Conservation (phyloP, 2,329 filamentous ascomycete species). For the Thelonectria discophora region DNA sequence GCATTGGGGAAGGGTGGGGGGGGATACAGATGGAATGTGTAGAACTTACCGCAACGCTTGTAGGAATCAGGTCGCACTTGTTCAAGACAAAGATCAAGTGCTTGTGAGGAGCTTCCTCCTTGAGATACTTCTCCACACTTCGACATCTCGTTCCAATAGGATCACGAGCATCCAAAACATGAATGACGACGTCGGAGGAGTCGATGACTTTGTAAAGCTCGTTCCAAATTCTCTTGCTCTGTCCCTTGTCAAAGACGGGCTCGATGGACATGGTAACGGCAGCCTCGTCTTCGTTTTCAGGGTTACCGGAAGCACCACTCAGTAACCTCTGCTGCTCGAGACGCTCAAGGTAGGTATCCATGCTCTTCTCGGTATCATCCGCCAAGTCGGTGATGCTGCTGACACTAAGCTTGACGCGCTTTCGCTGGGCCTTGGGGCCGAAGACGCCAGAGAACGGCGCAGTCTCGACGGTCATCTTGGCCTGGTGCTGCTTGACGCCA, state of each 20-base stretch:
- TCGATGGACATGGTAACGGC: conserved; percentile 72
- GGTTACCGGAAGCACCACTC: conserved; percentile 72
- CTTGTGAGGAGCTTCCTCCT: conserved; percentile 94
- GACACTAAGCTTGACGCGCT: conserved; percentile 88
- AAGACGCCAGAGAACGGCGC: conserved; percentile 89
- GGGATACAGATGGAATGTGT: conserved; percentile 12
- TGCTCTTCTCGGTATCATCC: conserved; percentile 79
- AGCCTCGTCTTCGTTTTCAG: conserved; percentile 58
- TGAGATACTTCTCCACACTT: conserved; percentile 83
- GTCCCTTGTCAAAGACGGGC: conserved; percentile 92
- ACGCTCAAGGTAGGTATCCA: conserved; percentile 82
- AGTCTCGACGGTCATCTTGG: conserved; percentile 92
- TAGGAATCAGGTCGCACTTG: conserved; percentile 82
- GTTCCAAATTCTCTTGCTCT: conserved; percentile 97
- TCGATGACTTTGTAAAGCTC: conserved; percentile 96
- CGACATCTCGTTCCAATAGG: conserved; percentile 89
- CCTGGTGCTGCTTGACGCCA: conserved; percentile 89
- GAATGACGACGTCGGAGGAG: conserved; percentile 95
- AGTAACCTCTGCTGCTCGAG: conserved; percentile 81
- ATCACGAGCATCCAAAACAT: conserved; percentile 89
- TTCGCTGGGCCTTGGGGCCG: conserved; percentile 91
- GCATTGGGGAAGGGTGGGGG: conserved; percentile 66
- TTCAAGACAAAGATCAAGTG: conserved; percentile 69
- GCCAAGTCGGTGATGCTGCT: conserved; percentile 84
- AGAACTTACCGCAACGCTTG: conserved; percentile 89